Evolutionary conservation across 176 grass and related monocot genomes (phyloP), one percentile per base, ranked within the genome.

Genomic region (Bolboschoenus planiculmis): DNA sequence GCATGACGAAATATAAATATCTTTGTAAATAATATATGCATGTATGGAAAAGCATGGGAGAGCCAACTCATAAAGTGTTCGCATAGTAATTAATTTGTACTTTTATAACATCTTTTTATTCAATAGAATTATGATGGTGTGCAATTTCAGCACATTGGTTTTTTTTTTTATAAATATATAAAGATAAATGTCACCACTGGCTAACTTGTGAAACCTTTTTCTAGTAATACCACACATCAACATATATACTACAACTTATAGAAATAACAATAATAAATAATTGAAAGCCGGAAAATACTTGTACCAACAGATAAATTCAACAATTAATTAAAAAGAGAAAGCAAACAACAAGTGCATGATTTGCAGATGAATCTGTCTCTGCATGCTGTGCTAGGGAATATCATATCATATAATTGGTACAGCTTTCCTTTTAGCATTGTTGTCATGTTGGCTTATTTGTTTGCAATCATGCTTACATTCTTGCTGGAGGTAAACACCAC

Each of bases 321-420:
- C 44, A 77, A 51, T 39, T 40, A 39, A 18, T 46, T 75, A 47
- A 75, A 75, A 75, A 20, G 23, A 30, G 23, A 75, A 2, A 30
- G 44, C 23, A 47, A 16, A 30, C 23, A 75, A 53, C 46, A 53
- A 8, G 4, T 77, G 72, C 72, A 34, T 77, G 46, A 77, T 77
- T 77, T 77, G 44, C 72, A 51, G 72, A 76, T 76, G 42, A 51
- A 74, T 43, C 72, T 76, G 21, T 23, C 72, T 51, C 31, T 48
- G 72, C 43, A 76, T 76, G 71, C 71, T 50, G 42, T 51, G 44
- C 72, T 33, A 76, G 26, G 44, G 24, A 76, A 77, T 77, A 77
- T 77, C 11, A 33, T 77, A 77, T 53, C 6, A 6, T 20, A 18
- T 30, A 14, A 4, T 31, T 30, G 72, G 27, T 10, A 44, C 46